phyloP scores from a whole-genome alignment of 148 eudicot species.

The Rhododendron molle region DNA sequence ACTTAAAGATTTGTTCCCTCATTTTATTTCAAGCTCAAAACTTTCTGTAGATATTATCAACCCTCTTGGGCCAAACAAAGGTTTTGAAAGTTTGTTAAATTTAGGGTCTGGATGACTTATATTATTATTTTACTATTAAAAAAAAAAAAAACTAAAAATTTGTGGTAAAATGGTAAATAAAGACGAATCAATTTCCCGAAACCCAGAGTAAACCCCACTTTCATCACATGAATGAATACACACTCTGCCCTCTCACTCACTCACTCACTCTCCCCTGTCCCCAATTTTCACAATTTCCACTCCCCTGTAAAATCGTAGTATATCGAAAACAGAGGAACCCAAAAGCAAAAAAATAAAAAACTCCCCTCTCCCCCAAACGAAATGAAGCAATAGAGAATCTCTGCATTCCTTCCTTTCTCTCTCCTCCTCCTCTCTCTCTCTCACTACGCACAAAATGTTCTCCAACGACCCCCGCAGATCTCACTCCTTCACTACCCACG shows the following conservation, averaged over 20 bases:
- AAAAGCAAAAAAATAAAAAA: not conserved
- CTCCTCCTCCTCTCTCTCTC: not conserved
- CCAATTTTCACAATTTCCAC: not conserved
- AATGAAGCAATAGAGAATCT: conserved; percentile 21
- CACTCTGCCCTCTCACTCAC: not conserved
- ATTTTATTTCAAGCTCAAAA: no score
- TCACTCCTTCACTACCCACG: not conserved
- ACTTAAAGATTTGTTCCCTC: no score
- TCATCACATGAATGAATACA: not conserved
- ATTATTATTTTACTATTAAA: no score
- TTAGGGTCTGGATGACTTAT: no score
- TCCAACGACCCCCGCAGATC: conserved; percentile 12
- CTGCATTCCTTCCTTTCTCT: conserved; percentile 27
- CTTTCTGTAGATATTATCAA: no score
- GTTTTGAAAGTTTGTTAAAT: no score
- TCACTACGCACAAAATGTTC: not conserved
- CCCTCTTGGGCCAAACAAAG: not conserved
- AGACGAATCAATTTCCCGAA: not conserved
- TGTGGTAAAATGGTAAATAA: not conserved
- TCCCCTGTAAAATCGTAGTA: conserved; percentile 25
- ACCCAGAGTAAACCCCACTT: conserved; percentile 10
- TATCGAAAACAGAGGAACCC: conserved; percentile 12
- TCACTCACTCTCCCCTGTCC: not conserved
- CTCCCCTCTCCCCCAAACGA: not conserved
- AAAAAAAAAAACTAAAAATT: no score